Evolutionary conservation across 805 yeast genomes (phyloP).

Genomic region (Hanseniaspora clermontiae): DNA sequence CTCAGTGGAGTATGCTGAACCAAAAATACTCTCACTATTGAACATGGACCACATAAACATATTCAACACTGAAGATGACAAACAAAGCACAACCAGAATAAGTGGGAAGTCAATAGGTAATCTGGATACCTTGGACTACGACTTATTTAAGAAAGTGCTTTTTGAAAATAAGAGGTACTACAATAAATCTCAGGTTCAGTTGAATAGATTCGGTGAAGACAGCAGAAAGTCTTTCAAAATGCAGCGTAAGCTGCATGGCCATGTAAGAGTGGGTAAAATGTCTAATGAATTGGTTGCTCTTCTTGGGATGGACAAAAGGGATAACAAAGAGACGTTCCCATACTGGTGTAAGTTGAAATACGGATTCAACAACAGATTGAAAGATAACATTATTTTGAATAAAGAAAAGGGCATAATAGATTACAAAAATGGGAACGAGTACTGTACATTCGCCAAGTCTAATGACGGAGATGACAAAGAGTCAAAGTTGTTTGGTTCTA

Average conservation of each 20-base stretch:
- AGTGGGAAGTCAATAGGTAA: not conserved
- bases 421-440: not conserved
- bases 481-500: not conserved
- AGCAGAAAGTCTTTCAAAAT: not conserved
- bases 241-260: not conserved
- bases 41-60: conserved; percentile 5
- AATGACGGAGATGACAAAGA: not conserved
- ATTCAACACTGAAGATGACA: not conserved
- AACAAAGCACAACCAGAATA: not conserved
- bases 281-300: not conserved
- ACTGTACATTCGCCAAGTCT: not conserved
- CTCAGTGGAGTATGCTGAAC: not conserved
- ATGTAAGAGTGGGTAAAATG: conserved; percentile 1
- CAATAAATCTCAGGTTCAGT: not conserved
- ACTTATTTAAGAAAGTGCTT: not conserved
- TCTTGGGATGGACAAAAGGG: not conserved
- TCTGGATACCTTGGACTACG: not conserved
- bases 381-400: not conserved
- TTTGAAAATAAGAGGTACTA: not conserved
- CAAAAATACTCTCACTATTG: not conserved
- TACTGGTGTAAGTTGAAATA: conserved; percentile 10
- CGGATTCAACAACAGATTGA: conserved; percentile 3
- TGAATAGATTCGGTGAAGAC: not conserved
- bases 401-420: conserved; percentile 7
- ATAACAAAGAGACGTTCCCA: not conserved